Base-by-base conservation (phyloP, 1,139 yeast species). In the Geotrichum fermentans region DNA sequence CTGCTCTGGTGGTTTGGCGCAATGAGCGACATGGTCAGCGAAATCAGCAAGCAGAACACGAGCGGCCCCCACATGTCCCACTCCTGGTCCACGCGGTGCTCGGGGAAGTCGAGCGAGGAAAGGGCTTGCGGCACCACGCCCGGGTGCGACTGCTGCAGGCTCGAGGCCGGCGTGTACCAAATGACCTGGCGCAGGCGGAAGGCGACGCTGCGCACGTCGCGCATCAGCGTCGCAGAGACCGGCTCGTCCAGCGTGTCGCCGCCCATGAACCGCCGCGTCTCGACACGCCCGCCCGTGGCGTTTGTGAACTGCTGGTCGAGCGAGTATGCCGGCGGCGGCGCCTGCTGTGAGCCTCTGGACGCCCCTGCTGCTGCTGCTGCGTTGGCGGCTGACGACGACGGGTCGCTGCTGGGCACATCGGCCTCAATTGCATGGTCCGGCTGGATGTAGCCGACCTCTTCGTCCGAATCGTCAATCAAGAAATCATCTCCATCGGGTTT, bases 201-300 rank as follows among this genome's bases (percentile, higher is more conserved):
- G 4, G 83, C 87, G 47, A 86, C 84, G 21, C 82, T 82, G 24
- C 72, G 63, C 33, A 85, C 60, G 61, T 87, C 96, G 51, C 95
- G 73, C 57, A 75, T 70, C 43, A 87, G 66, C 0, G 96, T 87
- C 14, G 75, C 72, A 60, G 76, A 65, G 2, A 87, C 89, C 0
- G 95, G 88, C 68, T 87, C 96, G 63, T 87, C 95, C 14, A 87
- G 69, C 0, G 96, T 86, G 61, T 85, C 88, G 36, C 94, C 92
- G 1, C 95, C 95, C 26, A 83, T 69, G 64, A 82, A 86, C 55
- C 86, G 82, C 35, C 87, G 77, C 62, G 83, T 92, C 56, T 77
- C 75, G 26, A 83, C 73, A 49, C 77, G 77, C 56, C 78, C 81
- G 55, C 78, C 77, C 18, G 58, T 46, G 30, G 54, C 51, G 8